phyloP scores from a whole-genome alignment of 2,329 filamentous ascomycete species.

The Pleurostoma richardsiae region DNA sequence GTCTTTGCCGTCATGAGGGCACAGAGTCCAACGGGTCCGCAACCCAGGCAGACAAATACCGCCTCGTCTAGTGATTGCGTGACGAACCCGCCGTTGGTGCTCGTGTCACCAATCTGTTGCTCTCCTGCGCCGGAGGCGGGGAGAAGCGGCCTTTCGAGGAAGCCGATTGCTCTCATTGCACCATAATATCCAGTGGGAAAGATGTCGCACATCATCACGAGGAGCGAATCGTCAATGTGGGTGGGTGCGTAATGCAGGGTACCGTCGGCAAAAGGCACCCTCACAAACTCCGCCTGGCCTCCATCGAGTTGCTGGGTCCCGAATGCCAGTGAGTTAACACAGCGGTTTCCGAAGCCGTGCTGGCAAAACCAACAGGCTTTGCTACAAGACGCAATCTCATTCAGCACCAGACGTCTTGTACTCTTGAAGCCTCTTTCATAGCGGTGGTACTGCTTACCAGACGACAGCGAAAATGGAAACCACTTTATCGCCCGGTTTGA shows the following conservation, averaged over 20 bases:
- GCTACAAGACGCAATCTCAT: background rate
- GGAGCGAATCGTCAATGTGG: background rate
- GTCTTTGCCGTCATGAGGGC: constrained; percentile 4
- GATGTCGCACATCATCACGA: constrained; percentile 8
- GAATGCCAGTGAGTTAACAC: constrained; percentile 2
- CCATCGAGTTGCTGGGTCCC: constrained; percentile 4
- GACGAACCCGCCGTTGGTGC: background rate
- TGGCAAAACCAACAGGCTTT: constrained; percentile 5
- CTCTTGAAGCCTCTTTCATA: too few relatives aligned
- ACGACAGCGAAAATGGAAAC: constrained; percentile 1
- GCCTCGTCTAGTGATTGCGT: background rate
- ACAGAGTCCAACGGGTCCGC: constrained; percentile 3
- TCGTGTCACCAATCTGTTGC: background rate
- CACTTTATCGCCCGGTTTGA: constrained; percentile 1
- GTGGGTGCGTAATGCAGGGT: constrained; percentile 1
- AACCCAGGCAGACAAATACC: constrained; percentile 3
- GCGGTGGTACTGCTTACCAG: background rate
- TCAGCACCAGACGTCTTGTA: too few relatives aligned
- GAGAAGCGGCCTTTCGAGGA: too few relatives aligned
- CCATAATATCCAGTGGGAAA: constrained; percentile 8
- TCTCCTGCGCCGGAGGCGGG: too few relatives aligned
- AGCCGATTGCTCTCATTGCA: constrained; percentile 4
- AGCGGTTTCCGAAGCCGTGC: constrained; percentile 6
- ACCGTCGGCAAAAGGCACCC: constrained; percentile 4
- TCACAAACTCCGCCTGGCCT: constrained; percentile 5